A percentile compares a stretch with the other conserved stretches of the same genome.
These are phyloP conservation scores for Pseudogymnoascus sp. DNA, from an alignment of 2,329 filamentous ascomycete species.

Conservation along the genomic window DNA sequence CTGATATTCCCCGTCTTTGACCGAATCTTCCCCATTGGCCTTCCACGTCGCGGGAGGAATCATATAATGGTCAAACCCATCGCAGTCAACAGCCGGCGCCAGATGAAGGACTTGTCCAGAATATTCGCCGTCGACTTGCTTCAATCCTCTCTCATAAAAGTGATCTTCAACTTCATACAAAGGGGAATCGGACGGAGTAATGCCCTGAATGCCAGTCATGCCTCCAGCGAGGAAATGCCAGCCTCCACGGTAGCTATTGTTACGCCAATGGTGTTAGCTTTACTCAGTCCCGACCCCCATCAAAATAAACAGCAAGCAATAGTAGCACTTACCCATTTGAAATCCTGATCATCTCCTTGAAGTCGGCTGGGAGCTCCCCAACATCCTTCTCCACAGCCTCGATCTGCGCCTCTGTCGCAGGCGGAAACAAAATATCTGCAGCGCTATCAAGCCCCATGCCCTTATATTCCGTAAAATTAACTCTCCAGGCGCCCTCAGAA, in stretches of 20 bases:
- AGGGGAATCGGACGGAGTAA: too few relatives aligned
- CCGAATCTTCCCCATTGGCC: too few relatives aligned
- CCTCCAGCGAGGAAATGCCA: constrained; percentile 13
- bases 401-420: constrained; percentile 13
- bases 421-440: constrained; percentile 12
- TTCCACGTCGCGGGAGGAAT: too few relatives aligned
- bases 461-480: constrained; percentile 11
- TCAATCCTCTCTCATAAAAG: too few relatives aligned
- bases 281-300: neutral
- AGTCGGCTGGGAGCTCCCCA: constrained; percentile 12
- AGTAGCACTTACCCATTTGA: constrained; percentile 14
- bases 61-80: too few relatives aligned
- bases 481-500: constrained; percentile 13
- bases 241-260: constrained; percentile 13
- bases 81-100: too few relatives aligned
- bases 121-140: too few relatives aligned
- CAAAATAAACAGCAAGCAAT: neutral
- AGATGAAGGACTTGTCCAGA: too few relatives aligned
- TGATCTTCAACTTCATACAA: too few relatives aligned
- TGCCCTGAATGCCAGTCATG: constrained; percentile 11
- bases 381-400: constrained; percentile 8
- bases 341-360: constrained; percentile 14
- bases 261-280: neutral
- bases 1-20: too few relatives aligned
- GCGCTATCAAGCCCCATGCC: constrained; percentile 2